These are phyloP conservation scores for Candida germanica DNA, from an alignment of 805 yeast genomes.

Conservation along the genomic window DNA sequence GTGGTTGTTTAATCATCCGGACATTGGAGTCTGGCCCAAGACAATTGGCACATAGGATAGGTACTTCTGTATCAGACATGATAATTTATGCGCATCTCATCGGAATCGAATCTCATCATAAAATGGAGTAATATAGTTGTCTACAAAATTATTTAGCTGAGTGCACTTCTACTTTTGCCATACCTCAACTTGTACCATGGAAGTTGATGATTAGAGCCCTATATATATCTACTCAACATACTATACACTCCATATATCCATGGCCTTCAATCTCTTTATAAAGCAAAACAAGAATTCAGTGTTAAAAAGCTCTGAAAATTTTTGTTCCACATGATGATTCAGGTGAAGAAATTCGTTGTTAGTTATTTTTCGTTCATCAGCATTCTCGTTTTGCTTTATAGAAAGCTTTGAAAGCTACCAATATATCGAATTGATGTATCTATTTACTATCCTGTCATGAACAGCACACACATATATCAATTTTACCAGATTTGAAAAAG, in stretches of 20 bases:
- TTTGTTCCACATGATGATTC: conserved; percentile 55
- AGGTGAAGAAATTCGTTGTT: conserved; percentile 68
- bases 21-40: conserved; percentile 64
- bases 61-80: conserved; percentile 8
- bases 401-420: conserved; percentile 4
- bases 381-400: conserved; percentile 10
- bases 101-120: conserved; percentile 5
- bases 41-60: conserved; percentile 56
- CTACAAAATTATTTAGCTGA: too few relatives aligned
- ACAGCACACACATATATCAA: too few relatives aligned
- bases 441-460: too few relatives aligned
- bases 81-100: background rate
- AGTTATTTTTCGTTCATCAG: conserved; percentile 35
- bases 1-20: conserved; percentile 65
- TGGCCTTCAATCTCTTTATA: conserved; percentile 5
- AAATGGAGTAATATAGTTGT: background rate
- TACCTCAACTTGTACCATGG: too few relatives aligned
- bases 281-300: conserved; percentile 39
- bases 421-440: too few relatives aligned
- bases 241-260: background rate
- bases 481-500: too few relatives aligned
- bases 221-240: too few relatives aligned
- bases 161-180: too few relatives aligned
- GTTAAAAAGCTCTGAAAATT: conserved; percentile 69
- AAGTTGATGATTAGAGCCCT: too few relatives aligned